Evolutionary conservation across 2,329 filamentous ascomycete genomes (phyloP), one percentile per base, ranked within the genome.

Genomic region (Neonectria punicea): DNA sequence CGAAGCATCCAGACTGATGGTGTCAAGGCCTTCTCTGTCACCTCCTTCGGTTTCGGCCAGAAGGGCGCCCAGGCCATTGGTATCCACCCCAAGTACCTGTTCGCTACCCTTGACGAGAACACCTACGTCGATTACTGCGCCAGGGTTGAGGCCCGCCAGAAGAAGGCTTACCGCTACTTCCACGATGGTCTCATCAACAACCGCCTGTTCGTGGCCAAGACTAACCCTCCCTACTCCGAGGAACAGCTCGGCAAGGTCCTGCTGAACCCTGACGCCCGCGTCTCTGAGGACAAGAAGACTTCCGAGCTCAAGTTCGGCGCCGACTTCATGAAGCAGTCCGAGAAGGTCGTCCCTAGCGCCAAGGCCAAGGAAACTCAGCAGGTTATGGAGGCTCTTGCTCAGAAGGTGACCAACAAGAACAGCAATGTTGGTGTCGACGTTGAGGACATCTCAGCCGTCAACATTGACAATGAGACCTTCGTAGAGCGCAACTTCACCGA

Each of bases 161-260:
- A 98, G 93, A 98, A 95, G 86, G 93, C 96, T 0, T 99, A 99
- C 87, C 90, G 96, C 70, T 98, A 93, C 89, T 97, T 97, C 90
- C 97, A 99, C 85, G 97, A 97, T 75, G 94, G 95, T 68, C 87
- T 99, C 80, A 94, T 98, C 87, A 98, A 97, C 87, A 98, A 99
- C 86, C 93, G 90, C 70, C 88, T 99, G 80, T 99, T 99, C 82
- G 94, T 97, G 68, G 94, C 97, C 80, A 99, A 99, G 90, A 87
- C 88, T 77, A 90, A 94, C 79, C 87, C 94, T 49, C 97, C 96
- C 49, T 99, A 98, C 83, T 90, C 90, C 50, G 93, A 98, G 59
- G 90, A 92, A 62, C 92, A 96, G 83, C 92, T 97, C 82, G 88
- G 89, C 80, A 88, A 91, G 69, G 92, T 99, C 71, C 94, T 98